These are phyloP conservation scores for Aspergillus luchuensis DNA, from an alignment of 2,329 filamentous ascomycete genomes.

Conservation along the genomic window DNA sequence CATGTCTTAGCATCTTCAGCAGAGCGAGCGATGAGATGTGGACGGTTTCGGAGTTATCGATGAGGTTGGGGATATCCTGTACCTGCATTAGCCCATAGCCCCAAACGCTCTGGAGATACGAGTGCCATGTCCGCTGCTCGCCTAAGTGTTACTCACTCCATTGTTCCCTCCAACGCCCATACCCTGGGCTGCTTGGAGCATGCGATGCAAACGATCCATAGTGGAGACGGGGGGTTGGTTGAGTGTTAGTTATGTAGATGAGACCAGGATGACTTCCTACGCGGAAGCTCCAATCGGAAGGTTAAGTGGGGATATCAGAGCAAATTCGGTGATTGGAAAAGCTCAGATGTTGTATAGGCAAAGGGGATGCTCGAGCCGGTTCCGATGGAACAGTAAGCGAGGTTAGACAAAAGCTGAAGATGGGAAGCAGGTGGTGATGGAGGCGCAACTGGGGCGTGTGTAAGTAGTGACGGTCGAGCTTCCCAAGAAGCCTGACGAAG, in stretches of 20 bases:
- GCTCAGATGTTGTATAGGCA: background rate
- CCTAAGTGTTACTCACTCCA: slow-evolving; percentile 37
- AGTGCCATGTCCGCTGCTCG: background rate
- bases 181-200: slow-evolving; percentile 74
- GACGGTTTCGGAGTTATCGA: slow-evolving; percentile 98
- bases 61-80: slow-evolving; percentile 85
- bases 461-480: slow-evolving; percentile 17
- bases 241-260: slow-evolving; percentile 18
- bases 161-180: slow-evolving; percentile 51
- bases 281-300: slow-evolving; percentile 31
- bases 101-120: background rate
- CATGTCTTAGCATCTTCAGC: slow-evolving; percentile 98
- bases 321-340: background rate
- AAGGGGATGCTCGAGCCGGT: background rate
- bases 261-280: slow-evolving; percentile 31
- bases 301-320: slow-evolving; percentile 6
- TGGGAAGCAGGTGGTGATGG: slow-evolving; percentile 2
- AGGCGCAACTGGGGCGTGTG: slow-evolving; percentile 14
- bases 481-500: slow-evolving; percentile 35
- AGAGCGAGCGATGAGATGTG: slow-evolving; percentile 98
- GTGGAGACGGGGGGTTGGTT: slow-evolving; percentile 30
- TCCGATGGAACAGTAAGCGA: background rate
- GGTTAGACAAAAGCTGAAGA: background rate
- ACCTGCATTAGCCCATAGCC: slow-evolving; percentile 13
- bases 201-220: slow-evolving; percentile 91